phyloP scores from a whole-genome alignment of 2,329 filamentous ascomycete genomes.

The Sphaceloma murrayae region DNA sequence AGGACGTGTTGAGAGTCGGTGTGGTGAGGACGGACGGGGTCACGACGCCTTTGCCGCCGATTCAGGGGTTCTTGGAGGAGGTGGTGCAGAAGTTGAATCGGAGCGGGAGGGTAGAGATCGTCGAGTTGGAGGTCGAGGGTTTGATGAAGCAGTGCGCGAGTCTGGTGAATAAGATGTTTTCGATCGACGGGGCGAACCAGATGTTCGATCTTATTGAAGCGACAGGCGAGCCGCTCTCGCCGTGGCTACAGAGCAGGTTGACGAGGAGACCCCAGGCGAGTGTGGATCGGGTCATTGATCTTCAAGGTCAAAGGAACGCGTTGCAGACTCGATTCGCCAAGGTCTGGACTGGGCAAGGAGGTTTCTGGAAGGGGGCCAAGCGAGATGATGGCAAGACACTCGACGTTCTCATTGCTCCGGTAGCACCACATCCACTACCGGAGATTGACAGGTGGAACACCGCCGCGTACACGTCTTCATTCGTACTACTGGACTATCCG shows the following conservation, averaged over 20 bases:
- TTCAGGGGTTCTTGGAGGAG: conserved; percentile 39
- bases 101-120: conserved; percentile 38
- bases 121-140: conserved; percentile 47
- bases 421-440: conserved; percentile 55
- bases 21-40: conserved; percentile 43
- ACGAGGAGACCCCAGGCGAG: conserved; percentile 40
- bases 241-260: conserved; percentile 48
- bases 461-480: conserved; percentile 52
- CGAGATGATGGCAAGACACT: conserved; percentile 29
- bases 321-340: conserved; percentile 48
- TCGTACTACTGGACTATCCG: conserved; percentile 54
- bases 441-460: conserved; percentile 54
- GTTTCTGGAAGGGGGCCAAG: conserved; percentile 25
- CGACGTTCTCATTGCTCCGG: conserved; percentile 54
- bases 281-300: conserved; percentile 40
- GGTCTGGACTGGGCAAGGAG: conserved; percentile 45
- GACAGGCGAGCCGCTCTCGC: conserved; percentile 48
- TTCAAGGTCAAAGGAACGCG: conserved; percentile 44
- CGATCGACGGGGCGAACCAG: conserved; percentile 45
- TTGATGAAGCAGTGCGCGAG: conserved; percentile 47
- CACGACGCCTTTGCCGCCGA: conserved; percentile 44
- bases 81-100: conserved; percentile 32
- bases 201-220: conserved; percentile 50
- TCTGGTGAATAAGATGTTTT: conserved; percentile 49
- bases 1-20: conserved; percentile 35